Evolutionary conservation across 2,329 filamentous ascomycete species (phyloP), one percentile per base, ranked within the genome.

Genomic region (Xylariales sp.): DNA sequence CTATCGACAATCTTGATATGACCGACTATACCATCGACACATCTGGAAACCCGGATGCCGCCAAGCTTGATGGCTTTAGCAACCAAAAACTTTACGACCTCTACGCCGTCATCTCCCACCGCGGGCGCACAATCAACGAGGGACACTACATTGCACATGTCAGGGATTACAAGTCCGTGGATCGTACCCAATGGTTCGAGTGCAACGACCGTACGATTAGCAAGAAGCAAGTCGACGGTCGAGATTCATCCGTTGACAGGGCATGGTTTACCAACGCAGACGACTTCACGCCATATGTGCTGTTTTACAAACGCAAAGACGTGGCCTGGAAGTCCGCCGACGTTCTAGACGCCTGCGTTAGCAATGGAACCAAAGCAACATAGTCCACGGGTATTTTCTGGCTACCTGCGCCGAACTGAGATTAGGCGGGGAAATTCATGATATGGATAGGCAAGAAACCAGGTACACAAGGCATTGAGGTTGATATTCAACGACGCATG

Each of bases 61-160:
- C 61, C 28, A 58, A 62, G 45, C 67, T 70, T 43, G 61, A 53
- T 8, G 65, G 66, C 11, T 71, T 74, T 43, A 51, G 54, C 3
- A 65, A 63, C 1, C 83, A 86, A 0, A 88, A 86, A 56, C 67
- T 71, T 4, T 98, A 96, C 61, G 84, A 95, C 56, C 83, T 86
- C 39, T 96, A 95, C 58, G 91, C 83, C 2, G 84, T 96, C 5
- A 78, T 94, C 40, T 74, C 86, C 47, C 90, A 96, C 60, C 64
- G 78, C 4, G 90, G 90, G 16, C 66, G 67, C 1, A 80, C 73
- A 1, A 70, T 86, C 39, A 76, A 78, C 27, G 78, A 77, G 38
- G 90, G 90, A 0, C 90, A 96, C 63, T 96, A 96, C 60, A 82
- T 84, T 40, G 76, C 82, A 3, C 80, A 85, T 44, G 77, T 86